Evolutionary conservation across 495 filamentous ascomycete genomes (phyloP), one percentile per base, ranked within the genome.

Genomic region (Penicillium manginii): DNA sequence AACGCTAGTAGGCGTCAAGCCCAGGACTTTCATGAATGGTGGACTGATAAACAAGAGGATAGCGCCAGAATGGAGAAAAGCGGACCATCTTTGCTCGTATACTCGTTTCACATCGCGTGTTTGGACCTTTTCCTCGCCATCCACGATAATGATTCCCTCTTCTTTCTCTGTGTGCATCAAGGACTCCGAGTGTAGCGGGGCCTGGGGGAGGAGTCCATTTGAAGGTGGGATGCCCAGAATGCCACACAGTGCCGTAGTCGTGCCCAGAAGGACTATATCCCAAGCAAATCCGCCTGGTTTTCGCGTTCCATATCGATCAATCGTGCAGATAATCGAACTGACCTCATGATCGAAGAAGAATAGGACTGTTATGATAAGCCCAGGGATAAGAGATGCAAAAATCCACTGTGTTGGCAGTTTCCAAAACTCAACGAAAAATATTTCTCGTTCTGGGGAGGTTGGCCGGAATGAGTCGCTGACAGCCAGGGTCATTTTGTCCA

Each of bases 301-400:
- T 42, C 73, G 75, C 2, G 84, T 84, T 5, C 87, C 86, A 64
- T 90, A 89, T 17, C 85, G 81, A 18, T 84, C 80, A 53, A 88
- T 81, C 0, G 87, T 90, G 63, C 86, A 88, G 49, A 89, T 89
- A 54, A 90, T 90, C n/a, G 85, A 89, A 64, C 84, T 88, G 22
- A 90, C 85, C 62, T 90, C 87, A 52, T 89, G 88, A 55, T 90
- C 87, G 61, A 90, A 90, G 73, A 88, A 90, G 75, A 89, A 90
- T 0, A 90, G 78, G 0, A 85, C 74, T 1, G 86, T 90, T 55
- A 90, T 87, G 59, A 90, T 88, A 15, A 83, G 64, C 0, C 87
- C 87, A 0, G 86, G 86, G 2, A 89, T 70, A 8, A 89, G 83
- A 40, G 88, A 82, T 31, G 79, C 81, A 63, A 89, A 84, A 5